Evolutionary conservation across 768 basidiomycete species (phyloP).

Genomic region (Saitozyma podzolica): DNA sequence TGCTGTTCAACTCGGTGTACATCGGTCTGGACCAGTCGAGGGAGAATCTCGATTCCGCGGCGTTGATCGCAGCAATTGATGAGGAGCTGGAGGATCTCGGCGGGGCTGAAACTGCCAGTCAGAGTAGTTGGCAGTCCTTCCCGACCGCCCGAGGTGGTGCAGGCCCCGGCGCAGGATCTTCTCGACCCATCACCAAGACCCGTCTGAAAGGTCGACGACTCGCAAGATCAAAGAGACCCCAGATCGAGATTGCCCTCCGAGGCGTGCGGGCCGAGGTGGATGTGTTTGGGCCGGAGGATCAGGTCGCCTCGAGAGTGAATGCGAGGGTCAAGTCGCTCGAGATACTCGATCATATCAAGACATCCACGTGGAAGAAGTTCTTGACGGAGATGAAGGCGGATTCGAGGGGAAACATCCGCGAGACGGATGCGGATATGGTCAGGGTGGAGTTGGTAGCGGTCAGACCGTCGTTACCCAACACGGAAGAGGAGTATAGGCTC

Average conservation of each 20-base stretch:
- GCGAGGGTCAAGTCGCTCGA: conserved; percentile 72
- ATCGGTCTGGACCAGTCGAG: conserved; percentile 76
- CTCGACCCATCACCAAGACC: conserved; percentile 16
- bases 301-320: conserved; percentile 66
- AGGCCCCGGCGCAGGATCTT: not conserved
- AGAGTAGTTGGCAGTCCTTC: conserved; percentile 91
- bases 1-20: conserved; percentile 91
- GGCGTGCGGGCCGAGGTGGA: conserved; percentile 67
- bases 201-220: conserved; percentile 30
- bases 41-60: conserved; percentile 71
- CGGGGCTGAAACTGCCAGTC: conserved; percentile 66
- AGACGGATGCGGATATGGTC: conserved; percentile 93
- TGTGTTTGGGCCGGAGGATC: conserved; percentile 49
- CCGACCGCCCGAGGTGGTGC: conserved; percentile 44
- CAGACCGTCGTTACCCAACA: conserved; percentile 66
- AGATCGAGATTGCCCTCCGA: conserved; percentile 77
- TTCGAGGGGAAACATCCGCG: conserved; percentile 80
- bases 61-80: conserved; percentile 86
- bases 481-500: conserved; percentile 72
- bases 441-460: conserved; percentile 75
- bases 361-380: conserved; percentile 98
- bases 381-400: conserved; percentile 81
- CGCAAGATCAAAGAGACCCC: conserved; percentile 64
- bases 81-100: conserved; percentile 72
- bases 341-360: conserved; percentile 96